A percentile compares a stretch with the other conserved stretches of the same genome.
These are phyloP conservation scores for Plasmodium gaboni DNA, from an alignment of 169 alveolate genomes.

Conservation along the genomic window DNA sequence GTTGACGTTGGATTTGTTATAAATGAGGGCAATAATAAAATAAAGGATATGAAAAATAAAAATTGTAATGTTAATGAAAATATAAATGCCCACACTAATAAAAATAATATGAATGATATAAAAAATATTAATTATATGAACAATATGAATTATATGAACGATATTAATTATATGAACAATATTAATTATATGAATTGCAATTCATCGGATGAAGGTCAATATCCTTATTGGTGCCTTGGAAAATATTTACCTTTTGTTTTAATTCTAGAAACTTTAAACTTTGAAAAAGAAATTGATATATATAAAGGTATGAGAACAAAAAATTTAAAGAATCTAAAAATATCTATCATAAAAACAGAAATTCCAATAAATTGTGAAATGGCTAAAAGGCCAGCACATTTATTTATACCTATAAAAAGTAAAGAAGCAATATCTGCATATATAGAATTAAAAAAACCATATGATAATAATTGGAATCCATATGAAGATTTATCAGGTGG, in stretches of 20 bases:
- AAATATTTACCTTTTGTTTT: constrained; percentile 52
- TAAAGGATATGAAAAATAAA: neutral
- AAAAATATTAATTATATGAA: neutral
- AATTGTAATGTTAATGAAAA: no score
- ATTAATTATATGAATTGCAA: neutral
- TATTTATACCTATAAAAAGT: constrained; percentile 81
- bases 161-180: neutral
- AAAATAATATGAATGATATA: neutral
- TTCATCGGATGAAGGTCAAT: neutral
- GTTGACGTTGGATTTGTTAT: no score
- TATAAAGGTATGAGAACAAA: constrained; percentile 46
- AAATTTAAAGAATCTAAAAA: constrained; percentile 43
- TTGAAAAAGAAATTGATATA: constrained; percentile 53
- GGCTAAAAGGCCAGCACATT: constrained; percentile 83
- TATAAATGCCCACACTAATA: neutral
- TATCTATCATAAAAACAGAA: constrained; percentile 30
- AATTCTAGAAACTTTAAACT: constrained; percentile 31
- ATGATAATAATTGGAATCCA: constrained; percentile 83
- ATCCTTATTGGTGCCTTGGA: constrained; percentile 62
- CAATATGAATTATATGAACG: neutral
- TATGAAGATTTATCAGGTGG: constrained; percentile 87
- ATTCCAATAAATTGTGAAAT: constrained; percentile 80
- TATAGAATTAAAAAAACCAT: constrained; percentile 82
- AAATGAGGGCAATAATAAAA: neutral
- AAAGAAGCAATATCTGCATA: constrained; percentile 82